Evolutionary conservation across 164 flowering plant genomes (phyloP), one percentile per base, ranked within the genome.

Genomic region (Vitis labrusca): DNA sequence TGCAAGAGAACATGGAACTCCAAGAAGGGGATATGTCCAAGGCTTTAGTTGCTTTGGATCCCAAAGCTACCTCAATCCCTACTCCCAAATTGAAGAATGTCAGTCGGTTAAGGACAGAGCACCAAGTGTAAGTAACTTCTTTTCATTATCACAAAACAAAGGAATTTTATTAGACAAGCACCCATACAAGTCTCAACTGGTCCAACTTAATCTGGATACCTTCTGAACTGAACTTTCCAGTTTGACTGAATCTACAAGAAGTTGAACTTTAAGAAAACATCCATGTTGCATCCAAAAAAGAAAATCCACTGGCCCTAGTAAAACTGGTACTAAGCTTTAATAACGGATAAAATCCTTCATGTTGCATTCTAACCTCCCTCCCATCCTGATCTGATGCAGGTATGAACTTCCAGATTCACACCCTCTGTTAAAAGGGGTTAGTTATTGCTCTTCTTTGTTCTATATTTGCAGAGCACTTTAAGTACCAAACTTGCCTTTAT

Each of bases 1-100:
- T 93, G 80, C 83, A 86, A 69, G 77, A 74, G 30, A 88, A 79
- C 52, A 81, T 74, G 81, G 92, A 84, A 67, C 80, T 92, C 64
- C 88, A 89, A 75, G 91, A 85, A 65, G 79, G 71, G 52, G 91
- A 87, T 52, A 77, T 88, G 84, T 91, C 99, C 61, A 92, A 81
- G 63, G 87, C 85, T 15, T 75, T 84, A 50, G 87, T 84, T 64
- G 83, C 82, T 60, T 59, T 82, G 71, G 67, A 70, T 60, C 74
- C 83, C 49, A 74, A 71, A 9, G 77, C 66, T 59, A 80, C 87
- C 49, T 76, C 77, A 9, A 72, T 82, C 9, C 85, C 83, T 9
- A 63, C 76, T 11, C 85, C 78, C 47, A 80, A 82, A 73, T 66
- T 82, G 59, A 84, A 84, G 83, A 78, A 82, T 78, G 80, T 84